Evolutionary conservation across 768 basidiomycete species (phyloP).

Genomic region (Ramaria sp.): DNA sequence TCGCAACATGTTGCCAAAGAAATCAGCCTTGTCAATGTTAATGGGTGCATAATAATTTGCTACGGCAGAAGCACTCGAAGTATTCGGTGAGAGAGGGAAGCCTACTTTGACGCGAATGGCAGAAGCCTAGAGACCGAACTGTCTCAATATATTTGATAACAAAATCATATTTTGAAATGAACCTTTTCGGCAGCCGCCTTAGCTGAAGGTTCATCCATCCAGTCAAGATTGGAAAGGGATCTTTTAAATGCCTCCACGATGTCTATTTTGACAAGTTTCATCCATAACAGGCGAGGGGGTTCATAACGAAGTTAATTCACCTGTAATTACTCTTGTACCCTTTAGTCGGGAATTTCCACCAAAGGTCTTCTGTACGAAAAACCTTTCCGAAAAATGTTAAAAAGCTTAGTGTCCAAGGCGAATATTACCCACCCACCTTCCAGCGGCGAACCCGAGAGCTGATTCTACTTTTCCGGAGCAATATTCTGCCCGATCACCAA

Average conservation of each 20-base stretch:
- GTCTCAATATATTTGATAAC: too few species aligned
- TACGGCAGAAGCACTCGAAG: constrained; percentile 55
- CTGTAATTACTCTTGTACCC: constrained; percentile 72
- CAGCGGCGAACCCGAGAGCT: constrained; percentile 79
- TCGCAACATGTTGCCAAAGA: constrained; percentile 76
- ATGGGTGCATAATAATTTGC: constrained; percentile 64
- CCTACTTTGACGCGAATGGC: constrained; percentile 87
- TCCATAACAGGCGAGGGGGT: background rate
- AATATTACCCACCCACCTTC: constrained; percentile 34
- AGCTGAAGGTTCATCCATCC: constrained; percentile 87
- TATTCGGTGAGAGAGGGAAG: constrained; percentile 82
- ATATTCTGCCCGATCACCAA: constrained; percentile 74
- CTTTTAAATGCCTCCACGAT: constrained; percentile 76
- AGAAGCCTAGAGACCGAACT: constrained; percentile 40
- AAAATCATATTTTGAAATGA: background rate
- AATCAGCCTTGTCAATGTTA: constrained; percentile 52
- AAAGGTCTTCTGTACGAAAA: constrained; percentile 81
- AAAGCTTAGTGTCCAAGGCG: background rate
- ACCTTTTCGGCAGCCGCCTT: constrained; percentile 80
- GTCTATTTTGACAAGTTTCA: constrained; percentile 29
- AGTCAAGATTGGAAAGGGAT: constrained; percentile 62
- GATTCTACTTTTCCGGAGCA: constrained; percentile 67
- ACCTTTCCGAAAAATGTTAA: constrained; percentile 11
- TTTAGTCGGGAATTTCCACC: constrained; percentile 67
- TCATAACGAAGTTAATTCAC: constrained; percentile 25